These are phyloP conservation scores for Dalbergia cochinchinensis DNA, from an alignment of 306 rosid species.

Conservation along the genomic window DNA sequence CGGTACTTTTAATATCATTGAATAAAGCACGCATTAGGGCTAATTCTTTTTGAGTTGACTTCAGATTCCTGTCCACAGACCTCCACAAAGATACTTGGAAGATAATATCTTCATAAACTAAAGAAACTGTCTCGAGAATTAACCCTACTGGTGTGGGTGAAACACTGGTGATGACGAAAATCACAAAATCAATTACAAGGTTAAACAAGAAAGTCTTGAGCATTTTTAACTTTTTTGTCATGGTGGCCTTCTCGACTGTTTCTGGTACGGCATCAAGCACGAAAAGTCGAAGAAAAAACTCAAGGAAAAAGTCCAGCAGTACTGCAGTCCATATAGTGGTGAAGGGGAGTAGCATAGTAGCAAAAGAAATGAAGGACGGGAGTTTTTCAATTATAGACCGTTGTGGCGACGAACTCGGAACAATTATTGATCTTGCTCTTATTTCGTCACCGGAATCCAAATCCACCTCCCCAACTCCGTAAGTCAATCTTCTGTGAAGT, in stretches of 20 bases:
- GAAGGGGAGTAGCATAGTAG: not conserved
- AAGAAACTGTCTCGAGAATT: not conserved
- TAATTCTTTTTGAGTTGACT: not conserved
- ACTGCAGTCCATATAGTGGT: too few relatives aligned
- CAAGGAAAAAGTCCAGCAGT: not conserved
- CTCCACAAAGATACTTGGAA: not conserved
- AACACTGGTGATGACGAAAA: not conserved
- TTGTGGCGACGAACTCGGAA: not conserved
- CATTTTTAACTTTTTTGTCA: not conserved
- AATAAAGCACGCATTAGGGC: not conserved
- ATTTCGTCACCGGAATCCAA: not conserved
- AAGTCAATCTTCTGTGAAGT: not conserved
- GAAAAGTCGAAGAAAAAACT: too few relatives aligned
- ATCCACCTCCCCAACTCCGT: constrained; percentile 21
- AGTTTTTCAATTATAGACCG: not conserved
- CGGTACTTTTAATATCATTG: not conserved
- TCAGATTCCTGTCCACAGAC: not conserved
- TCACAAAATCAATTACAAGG: not conserved
- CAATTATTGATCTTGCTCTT: not conserved
- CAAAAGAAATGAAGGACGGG: not conserved
- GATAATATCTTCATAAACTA: not conserved
- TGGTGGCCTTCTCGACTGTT: too few relatives aligned
- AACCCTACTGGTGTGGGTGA: too few relatives aligned
- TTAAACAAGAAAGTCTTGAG: not conserved
- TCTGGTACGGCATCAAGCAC: too few relatives aligned